Evolutionary conservation across 257 asterid genomes (phyloP).

Genomic region (Solanum okadae): DNA sequence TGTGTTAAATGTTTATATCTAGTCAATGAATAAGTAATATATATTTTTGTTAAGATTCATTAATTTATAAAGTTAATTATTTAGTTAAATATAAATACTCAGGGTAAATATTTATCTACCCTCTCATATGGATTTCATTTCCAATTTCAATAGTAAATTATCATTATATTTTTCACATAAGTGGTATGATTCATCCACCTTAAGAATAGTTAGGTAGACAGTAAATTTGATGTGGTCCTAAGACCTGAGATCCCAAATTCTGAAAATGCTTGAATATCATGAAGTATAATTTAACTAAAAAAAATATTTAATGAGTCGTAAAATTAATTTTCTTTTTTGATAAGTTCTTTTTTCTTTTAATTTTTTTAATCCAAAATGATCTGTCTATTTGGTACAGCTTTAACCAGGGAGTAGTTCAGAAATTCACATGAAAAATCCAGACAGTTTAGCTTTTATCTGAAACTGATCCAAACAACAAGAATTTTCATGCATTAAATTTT

Average conservation of each 20-base stretch:
- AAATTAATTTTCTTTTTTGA: neutral
- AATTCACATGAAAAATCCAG: slow-evolving; percentile 1
- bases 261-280: too few relatives aligned
- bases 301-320: neutral
- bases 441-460: neutral
- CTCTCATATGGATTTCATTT: neutral
- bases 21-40: neutral
- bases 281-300: too few relatives aligned
- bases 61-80: neutral
- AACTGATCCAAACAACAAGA: neutral
- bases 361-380: neutral
- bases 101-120: neutral
- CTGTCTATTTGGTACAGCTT: neutral
- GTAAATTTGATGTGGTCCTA: neutral
- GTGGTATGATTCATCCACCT: neutral
- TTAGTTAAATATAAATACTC: neutral
- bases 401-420: neutral
- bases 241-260: too few relatives aligned
- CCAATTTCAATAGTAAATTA: neutral
- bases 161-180: neutral
- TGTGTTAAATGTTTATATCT: neutral
- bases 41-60: neutral
- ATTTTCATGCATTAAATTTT: neutral
- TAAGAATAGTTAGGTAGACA: neutral
- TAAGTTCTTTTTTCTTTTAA: neutral